Conservation (phyloP, 192 early-diverging fungal genomes). For the Obelidium mucronatum region DNA sequence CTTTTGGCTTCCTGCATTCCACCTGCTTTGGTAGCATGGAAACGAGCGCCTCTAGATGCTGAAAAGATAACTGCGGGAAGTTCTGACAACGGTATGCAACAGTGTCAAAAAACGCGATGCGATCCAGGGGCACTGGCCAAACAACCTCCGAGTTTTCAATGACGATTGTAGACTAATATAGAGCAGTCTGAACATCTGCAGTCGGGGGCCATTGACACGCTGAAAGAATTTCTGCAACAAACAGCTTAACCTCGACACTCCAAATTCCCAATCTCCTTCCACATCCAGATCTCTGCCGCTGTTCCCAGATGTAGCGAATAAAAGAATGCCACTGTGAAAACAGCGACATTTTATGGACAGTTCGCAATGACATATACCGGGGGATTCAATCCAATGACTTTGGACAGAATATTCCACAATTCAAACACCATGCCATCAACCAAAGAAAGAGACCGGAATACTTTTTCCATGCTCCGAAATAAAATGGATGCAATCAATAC, state of each 20-base stretch:
- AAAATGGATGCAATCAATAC: neutral
- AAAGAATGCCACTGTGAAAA: neutral
- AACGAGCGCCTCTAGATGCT: neutral
- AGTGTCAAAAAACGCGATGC: neutral
- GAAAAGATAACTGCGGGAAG: neutral
- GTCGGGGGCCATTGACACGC: constrained; percentile 13
- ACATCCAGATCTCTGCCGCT: constrained; percentile 10
- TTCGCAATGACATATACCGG: constrained; percentile 1
- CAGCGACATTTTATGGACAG: neutral
- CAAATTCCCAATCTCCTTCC: constrained; percentile 1
- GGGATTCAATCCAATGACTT: neutral
- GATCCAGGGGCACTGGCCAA: neutral
- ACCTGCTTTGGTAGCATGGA: neutral
- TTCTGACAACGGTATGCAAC: neutral
- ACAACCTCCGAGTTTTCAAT: constrained; percentile 3
- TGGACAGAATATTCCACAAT: constrained; percentile 7
- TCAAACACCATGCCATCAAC: constrained; percentile 1
- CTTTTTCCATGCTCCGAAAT: neutral
- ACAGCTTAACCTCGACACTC: neutral
- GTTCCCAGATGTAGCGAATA: neutral
- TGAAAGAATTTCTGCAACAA: constrained; percentile 3
- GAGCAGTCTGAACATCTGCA: neutral
- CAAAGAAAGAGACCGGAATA: constrained; percentile 6
- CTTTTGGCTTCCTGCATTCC: neutral
- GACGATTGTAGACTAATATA: neutral